A percentile compares a stretch with the other conserved stretches of the same genome.
These are phyloP conservation scores for Fusarium zealandicum DNA, from an alignment of 2,329 filamentous ascomycete genomes.

Conservation along the genomic window DNA sequence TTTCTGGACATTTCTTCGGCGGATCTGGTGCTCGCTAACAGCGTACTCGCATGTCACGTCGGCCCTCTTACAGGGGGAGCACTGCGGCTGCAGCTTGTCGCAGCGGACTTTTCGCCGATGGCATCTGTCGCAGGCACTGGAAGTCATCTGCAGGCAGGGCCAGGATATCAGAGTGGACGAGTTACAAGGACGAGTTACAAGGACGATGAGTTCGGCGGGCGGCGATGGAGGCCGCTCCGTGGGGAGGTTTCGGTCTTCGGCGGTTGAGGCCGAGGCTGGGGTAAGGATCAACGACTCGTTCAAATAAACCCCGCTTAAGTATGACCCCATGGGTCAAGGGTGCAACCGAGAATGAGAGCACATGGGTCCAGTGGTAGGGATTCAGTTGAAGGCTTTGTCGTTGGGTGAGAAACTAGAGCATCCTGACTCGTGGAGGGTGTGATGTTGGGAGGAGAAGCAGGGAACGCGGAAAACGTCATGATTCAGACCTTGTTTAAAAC, in stretches of 20 bases:
- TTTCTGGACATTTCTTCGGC: constrained; percentile 45
- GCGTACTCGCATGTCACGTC: constrained; percentile 47
- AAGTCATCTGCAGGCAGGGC: constrained; percentile 14
- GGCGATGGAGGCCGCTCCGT: constrained; percentile 18
- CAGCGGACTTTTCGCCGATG: constrained; percentile 52
- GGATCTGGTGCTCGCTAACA: constrained; percentile 41
- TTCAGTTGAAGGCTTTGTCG: neutral
- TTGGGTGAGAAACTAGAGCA: neutral
- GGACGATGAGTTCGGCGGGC: neutral
- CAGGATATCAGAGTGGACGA: neutral
- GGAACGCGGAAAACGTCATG: neutral
- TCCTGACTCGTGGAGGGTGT: neutral
- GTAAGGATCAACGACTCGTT: neutral
- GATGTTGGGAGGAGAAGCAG: neutral
- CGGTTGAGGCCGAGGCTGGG: constrained; percentile 23
- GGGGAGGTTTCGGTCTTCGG: constrained; percentile 11
- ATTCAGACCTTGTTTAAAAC: neutral
- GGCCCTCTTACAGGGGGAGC: constrained; percentile 47
- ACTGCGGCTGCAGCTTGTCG: constrained; percentile 49
- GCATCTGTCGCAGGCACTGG: constrained; percentile 49
- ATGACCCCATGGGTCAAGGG: constrained; percentile 7
- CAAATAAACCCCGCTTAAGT: constrained; percentile 27
- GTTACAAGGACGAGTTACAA: neutral
- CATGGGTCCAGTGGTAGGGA: no score
- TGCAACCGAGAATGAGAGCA: neutral